A percentile compares a stretch with the other conserved stretches of the same genome.
Conservation (phyloP, 2,329 filamentous ascomycete genomes). For the Epichloe scottii region DNA sequence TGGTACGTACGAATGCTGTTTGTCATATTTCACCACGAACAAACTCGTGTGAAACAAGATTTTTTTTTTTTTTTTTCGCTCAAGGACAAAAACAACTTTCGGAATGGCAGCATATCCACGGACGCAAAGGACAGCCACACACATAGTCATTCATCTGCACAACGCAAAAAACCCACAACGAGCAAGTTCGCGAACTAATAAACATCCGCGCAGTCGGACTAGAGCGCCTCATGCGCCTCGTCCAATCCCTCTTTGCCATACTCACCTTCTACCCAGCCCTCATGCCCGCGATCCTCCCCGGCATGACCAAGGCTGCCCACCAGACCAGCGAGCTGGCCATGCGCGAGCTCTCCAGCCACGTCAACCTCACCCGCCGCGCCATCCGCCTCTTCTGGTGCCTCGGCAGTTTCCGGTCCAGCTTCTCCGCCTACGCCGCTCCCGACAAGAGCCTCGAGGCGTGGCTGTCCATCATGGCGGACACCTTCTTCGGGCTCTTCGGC, state of each 20-base stretch:
- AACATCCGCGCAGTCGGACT: conserved; percentile 35
- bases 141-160: not conserved
- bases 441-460: conserved; percentile 23
- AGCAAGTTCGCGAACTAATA: not conserved
- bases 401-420: conserved; percentile 42
- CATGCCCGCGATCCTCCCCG: conserved; percentile 20
- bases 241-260: conserved; percentile 40
- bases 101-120: too few species aligned
- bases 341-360: conserved; percentile 23
- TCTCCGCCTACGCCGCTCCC: conserved; percentile 14
- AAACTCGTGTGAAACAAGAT: too few species aligned
- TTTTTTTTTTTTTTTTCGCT: too few species aligned
- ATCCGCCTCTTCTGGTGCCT: conserved; percentile 59
- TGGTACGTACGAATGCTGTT: conserved; percentile 24
- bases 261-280: conserved; percentile 31
- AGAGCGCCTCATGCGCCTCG: conserved; percentile 45
- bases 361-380: conserved; percentile 44
- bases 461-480: conserved; percentile 44
- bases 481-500: conserved; percentile 53
- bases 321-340: conserved; percentile 21
- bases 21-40: not conserved
- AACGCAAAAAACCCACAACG: not conserved
- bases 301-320: conserved; percentile 12
- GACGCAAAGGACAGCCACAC: too few species aligned
- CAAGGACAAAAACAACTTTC: not conserved